A percentile compares a stretch with the other conserved stretches of the same genome.
Conservation (phyloP, 225 moss, liverwort and hornwort genomes). For the Physcomitrium patens region DNA sequence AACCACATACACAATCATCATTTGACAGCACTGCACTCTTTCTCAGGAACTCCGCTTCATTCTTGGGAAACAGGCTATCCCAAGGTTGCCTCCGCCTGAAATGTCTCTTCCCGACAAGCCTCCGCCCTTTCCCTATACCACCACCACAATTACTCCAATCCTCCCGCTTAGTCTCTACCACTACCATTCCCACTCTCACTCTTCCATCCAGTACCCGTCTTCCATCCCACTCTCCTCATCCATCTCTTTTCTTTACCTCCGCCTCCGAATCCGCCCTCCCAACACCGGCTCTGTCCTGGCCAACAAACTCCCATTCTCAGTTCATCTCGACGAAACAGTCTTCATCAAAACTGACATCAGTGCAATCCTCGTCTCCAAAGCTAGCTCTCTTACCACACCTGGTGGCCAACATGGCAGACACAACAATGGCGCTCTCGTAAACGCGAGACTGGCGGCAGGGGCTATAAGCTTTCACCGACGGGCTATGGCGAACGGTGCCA, state of each 20-base stretch:
- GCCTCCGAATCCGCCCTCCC: slow-evolving; percentile 34
- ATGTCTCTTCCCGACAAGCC: slow-evolving; percentile 50
- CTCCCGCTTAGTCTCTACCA: not conserved
- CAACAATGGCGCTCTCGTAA: slow-evolving; percentile 36
- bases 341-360: slow-evolving; percentile 46
- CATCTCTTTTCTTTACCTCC: slow-evolving; percentile 37
- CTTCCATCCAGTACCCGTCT: slow-evolving; percentile 22
- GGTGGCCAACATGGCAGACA: slow-evolving; percentile 32
- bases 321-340: slow-evolving; percentile 35
- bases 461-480: slow-evolving; percentile 30
- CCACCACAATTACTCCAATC: not conserved
- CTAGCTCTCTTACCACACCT: slow-evolving; percentile 30
- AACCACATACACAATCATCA: slow-evolving; percentile 24
- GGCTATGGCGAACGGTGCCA: not conserved
- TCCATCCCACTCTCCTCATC: slow-evolving; percentile 7
- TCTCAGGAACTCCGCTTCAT: slow-evolving; percentile 40
- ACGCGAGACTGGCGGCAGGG: slow-evolving; percentile 39
- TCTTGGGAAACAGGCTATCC: slow-evolving; percentile 42
- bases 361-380: slow-evolving; percentile 4
- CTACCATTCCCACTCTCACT: slow-evolving; percentile 39
- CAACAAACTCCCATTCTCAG: slow-evolving; percentile 48
- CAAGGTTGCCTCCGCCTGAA: slow-evolving; percentile 47
- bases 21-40: slow-evolving; percentile 29
- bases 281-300: slow-evolving; percentile 60
- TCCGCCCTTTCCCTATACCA: slow-evolving; percentile 29